Evolutionary conservation across 1,284 basidiomycete species (phyloP).

Genomic region (Ganoderma lingzhi): DNA sequence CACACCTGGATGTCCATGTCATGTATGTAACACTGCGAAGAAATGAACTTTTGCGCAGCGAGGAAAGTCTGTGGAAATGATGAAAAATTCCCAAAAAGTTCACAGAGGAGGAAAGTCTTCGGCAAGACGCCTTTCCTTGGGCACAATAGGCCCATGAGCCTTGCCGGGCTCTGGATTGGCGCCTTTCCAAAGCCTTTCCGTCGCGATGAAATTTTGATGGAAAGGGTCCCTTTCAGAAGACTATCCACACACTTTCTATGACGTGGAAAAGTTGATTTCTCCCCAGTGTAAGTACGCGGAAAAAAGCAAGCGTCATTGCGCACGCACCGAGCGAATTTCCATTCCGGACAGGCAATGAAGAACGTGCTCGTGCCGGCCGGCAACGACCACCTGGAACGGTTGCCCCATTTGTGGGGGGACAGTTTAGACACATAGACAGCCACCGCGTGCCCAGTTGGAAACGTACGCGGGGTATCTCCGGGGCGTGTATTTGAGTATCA

Average conservation of each 20-base stretch:
- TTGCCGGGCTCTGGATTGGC: too few relatives aligned
- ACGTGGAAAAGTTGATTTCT: too few relatives aligned
- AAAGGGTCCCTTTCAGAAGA: too few relatives aligned
- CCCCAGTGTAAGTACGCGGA: neutral
- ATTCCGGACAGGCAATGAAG: conserved; percentile 3
- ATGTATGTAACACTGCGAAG: neutral
- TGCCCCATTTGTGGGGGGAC: conserved; percentile 4
- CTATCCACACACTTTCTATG: too few relatives aligned
- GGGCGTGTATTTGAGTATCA: conserved; percentile 9
- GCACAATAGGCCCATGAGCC: too few relatives aligned
- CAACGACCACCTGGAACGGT: conserved; percentile 5
- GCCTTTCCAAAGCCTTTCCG: too few relatives aligned
- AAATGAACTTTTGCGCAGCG: too few relatives aligned
- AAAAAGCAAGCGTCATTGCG: neutral
- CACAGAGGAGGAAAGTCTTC: too few relatives aligned
- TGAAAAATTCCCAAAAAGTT: too few relatives aligned
- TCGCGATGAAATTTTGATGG: too few relatives aligned
- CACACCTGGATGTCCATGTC: neutral
- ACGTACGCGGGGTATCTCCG: conserved; percentile 17
- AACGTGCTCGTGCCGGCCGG: neutral
- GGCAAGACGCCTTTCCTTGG: too few relatives aligned
- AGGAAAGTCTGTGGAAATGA: too few relatives aligned
- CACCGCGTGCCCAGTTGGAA: neutral
- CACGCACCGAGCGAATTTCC: neutral
- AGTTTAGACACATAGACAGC: conserved; percentile 3